Evolutionary conservation across 495 filamentous ascomycete species (phyloP), one percentile per base, ranked within the genome.

Genomic region (Aspergillus taichungensis): DNA sequence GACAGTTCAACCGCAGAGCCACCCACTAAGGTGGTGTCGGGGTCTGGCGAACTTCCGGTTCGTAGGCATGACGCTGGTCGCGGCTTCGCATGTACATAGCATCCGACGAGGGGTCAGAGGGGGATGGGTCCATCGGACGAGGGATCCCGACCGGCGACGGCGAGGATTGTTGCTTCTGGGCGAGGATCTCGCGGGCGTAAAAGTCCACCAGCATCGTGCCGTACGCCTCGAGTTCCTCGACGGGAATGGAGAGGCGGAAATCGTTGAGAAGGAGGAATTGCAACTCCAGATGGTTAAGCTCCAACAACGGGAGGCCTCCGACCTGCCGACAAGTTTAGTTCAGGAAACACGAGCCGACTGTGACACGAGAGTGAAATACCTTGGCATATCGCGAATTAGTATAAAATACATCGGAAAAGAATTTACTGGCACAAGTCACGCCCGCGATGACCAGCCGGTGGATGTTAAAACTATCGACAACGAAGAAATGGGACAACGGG

Each of bases 341-440:
- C 12, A 46, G 12, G 18, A 24, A 24, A 24, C 28, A 53, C 49
- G 28, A 43, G 40, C 33, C 11, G 37, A 49, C 28, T 52, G 40
- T 46, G 18, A 9, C 31, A 44, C 37, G 11, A 5, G 42, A 36
- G 34, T 40, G 41, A 59, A 73, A 50, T 77, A 95, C 92, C 85
- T 97, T 99, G 49, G 94, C 92, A 63, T 99, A 99, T 77, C 92
- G 75, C 37, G 94, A 97, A 67, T 99, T 99, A 12, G 92, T 99
- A 57, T 97, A 99, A 56, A 99, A 99, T 35, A 97, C 88, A 71
- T 99, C 92, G 3, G 90, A 96, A 64, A 99, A 99, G 74, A 97
- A 99, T 69, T 99, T 99, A 77, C 90, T 95, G 8, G 94, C 91
- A 64, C 94, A 97, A 11, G 92, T 97, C 37, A 99, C 94, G 13